Evolutionary conservation across 768 basidiomycete species (phyloP), one percentile per base, ranked within the genome.

Genomic region (Boletus tomentosulus): DNA sequence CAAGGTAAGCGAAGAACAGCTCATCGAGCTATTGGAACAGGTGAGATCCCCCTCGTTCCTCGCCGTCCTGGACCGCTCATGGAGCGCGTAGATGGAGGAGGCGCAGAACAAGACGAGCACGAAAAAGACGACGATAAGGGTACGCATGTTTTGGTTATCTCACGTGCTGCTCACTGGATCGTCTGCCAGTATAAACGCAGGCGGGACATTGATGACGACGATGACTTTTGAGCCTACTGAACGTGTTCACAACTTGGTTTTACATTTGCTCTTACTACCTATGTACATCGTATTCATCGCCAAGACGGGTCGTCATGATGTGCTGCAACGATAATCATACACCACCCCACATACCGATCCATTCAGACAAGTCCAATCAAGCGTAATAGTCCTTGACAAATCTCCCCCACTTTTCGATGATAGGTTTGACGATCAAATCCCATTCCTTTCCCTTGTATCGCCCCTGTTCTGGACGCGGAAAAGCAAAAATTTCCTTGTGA

Each of bases 21-120:
- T 97, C 50, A 91, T 97, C 59, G 85, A 84, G 46, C 73, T 96
- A 34, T 77, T 96, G 54, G 88, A 95, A 60, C 90, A 96, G 80
- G 93, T 87, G 56, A 58, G 63, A 12, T 3, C 11, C 16, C 24
- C 7, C 22, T 22, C n/a, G 71, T 59, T 24, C 12, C 22, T 48
- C 9, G 28, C 37, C n/a, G 16, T 38, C 38, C 30, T 33, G 8
- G 19, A 19, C 19, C 5, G 65, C 65, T 63, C 13, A 65, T 22
- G 33, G 8, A 37, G 22, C 19, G 33, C 52, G 33, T 56, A 84
- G 83, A 78, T 84, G 69, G 82, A 84, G 58, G 77, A 78, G 34
- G 78, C 74, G 12, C 71, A 80, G 51, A 77, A 74, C 39, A 76
- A 78, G 53, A 67, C 76, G 44, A 72, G 73, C 57, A 61, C 73